These are phyloP conservation scores for Dipodascopsis tothii DNA, from an alignment of 805 yeast species.

Conservation along the genomic window DNA sequence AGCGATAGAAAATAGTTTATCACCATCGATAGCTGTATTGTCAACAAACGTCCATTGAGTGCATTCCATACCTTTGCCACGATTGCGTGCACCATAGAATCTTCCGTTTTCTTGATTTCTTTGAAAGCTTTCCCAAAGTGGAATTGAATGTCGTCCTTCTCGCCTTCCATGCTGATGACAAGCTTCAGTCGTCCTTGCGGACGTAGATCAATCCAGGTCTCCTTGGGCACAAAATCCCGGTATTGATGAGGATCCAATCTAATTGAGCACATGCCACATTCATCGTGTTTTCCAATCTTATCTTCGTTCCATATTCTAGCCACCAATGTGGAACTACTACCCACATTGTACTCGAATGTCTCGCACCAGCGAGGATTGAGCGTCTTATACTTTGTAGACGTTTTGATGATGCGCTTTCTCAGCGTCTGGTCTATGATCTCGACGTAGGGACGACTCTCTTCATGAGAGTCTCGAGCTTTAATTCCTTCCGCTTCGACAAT, in stretches of 20 bases:
- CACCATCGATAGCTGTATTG: background rate
- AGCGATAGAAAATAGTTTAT: background rate
- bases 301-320: constrained; percentile 67
- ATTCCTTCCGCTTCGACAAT: constrained; percentile 59
- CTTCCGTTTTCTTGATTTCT: constrained; percentile 54
- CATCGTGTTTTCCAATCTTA: constrained; percentile 46
- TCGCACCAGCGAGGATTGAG: constrained; percentile 81
- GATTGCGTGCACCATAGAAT: constrained; percentile 58
- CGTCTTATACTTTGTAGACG: constrained; percentile 54
- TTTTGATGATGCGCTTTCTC: constrained; percentile 55
- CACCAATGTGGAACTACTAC: constrained; percentile 42
- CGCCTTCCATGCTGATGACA: constrained; percentile 69
- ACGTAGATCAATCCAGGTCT: constrained; percentile 51
- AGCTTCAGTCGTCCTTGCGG: constrained; percentile 61
- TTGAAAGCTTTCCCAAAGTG: constrained; percentile 71
- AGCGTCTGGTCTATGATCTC: constrained; percentile 52
- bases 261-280: constrained; percentile 58
- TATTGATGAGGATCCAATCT: constrained; percentile 56
- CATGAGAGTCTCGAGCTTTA: constrained; percentile 40
- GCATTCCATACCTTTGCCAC: constrained; percentile 52
- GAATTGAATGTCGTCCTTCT: constrained; percentile 70
- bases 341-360: constrained; percentile 56
- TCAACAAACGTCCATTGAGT: too few species aligned
- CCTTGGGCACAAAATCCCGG: constrained; percentile 59
- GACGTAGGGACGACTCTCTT: constrained; percentile 48